Evolutionary conservation across 805 yeast genomes (phyloP), one percentile per base, ranked within the genome.

Genomic region (Ogataea nitratoaversa): DNA sequence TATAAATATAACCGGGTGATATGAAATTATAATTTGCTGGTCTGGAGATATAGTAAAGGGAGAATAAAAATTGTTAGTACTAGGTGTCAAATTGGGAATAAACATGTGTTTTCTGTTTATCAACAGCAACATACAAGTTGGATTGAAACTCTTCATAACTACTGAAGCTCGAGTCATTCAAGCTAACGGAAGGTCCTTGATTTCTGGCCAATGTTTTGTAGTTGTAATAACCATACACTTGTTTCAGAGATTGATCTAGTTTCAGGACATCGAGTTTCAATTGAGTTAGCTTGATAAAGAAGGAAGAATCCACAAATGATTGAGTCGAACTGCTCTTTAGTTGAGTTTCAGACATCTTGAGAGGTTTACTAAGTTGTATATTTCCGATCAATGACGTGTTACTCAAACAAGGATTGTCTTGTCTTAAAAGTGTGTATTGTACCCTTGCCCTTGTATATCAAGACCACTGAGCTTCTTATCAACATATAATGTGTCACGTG

Each of bases 261-360:
- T 83, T 85, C 54, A 78, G 72, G 27, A 79, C 74, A 45, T 88
- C 83, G 34, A 93, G 71, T 56, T 93, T 93, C 49, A 79, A 60
- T 34, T 78, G 75, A 0, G 95, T 73, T 9, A 93, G 70, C 48
- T 74, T 74, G 31, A 83, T 81, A 66, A 91, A 93, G 60, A 93
- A 93, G 0, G 95, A 76, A 1, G 96, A 78, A 54, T 91, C 97
- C 18, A 85, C 80, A 58, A 84, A 84, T 2, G 95, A 82, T 42
- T 76, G 79, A 17, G 79, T 60, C 0, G 84, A 73, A 1, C 73
- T 63, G 50, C 67, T 77, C 38, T 63, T 69, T 18, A 62, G 25
- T 16, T 42, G 38, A 28, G 13, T 12, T 12, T 27, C 13, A 8
- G 13, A 27, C 13, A 27, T 12, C 30, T 27, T 27, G 30, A 8